phyloP scores from a whole-genome alignment of 148 eudicot species.

The Vaccinium myrtillus region DNA sequence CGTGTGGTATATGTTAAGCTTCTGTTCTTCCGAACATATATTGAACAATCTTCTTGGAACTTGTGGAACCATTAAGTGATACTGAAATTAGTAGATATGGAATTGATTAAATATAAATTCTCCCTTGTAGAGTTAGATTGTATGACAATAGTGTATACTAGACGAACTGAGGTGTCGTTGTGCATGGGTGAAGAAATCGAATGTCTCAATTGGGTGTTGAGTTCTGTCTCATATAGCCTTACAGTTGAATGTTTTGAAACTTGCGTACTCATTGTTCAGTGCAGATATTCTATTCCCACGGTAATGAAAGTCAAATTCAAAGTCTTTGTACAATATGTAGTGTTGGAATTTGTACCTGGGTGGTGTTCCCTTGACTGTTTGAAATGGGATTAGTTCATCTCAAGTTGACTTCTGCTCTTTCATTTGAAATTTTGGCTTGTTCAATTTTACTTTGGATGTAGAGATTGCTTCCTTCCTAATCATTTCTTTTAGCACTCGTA shows the following conservation, averaged over 20 bases:
- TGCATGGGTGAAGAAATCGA: not conserved
- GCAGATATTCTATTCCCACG: too few relatives aligned
- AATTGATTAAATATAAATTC: not conserved
- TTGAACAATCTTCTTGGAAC: not conserved
- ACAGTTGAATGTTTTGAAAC: too few relatives aligned
- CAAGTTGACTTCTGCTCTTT: not conserved
- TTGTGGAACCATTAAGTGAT: not conserved
- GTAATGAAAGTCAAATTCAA: too few relatives aligned
- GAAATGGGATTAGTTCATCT: not conserved
- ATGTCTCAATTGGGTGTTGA: not conserved
- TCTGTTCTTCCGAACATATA: not conserved
- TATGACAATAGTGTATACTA: not conserved
- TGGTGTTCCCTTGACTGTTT: not conserved
- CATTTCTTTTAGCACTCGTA: not conserved
- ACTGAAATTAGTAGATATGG: not conserved
- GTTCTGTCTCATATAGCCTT: constrained; percentile 5
- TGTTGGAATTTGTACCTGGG: not conserved
- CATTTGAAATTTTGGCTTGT: not conserved
- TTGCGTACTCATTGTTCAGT: too few relatives aligned
- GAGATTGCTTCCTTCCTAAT: not conserved
- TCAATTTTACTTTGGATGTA: not conserved
- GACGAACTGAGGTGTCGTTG: not conserved
- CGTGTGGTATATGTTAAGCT: not conserved
- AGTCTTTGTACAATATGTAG: too few relatives aligned
- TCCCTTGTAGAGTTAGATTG: not conserved